phyloP scores from a whole-genome alignment of 805 yeast genomes.

The Kurtzmaniella cleridarum region DNA sequence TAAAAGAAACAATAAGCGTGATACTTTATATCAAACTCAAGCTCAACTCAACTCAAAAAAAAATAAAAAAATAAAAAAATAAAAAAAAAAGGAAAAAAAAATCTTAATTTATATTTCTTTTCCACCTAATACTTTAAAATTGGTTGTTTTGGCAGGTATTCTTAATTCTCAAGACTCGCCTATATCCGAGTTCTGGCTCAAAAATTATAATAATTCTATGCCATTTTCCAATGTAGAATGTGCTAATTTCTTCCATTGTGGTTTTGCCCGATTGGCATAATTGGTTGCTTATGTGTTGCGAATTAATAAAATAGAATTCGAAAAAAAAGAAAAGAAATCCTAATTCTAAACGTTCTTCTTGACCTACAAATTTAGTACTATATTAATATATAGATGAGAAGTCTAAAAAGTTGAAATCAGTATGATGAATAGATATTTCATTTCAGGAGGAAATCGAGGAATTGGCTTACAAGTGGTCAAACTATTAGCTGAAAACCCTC shows the following conservation, averaged over 20 bases:
- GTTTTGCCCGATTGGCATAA: background rate
- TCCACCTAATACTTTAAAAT: no score
- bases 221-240: background rate
- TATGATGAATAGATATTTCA: conserved; percentile 17
- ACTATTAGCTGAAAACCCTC: conserved; percentile 13
- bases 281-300: background rate
- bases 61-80: no score
- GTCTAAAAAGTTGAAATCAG: background rate
- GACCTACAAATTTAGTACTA: no score
- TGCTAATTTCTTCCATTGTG: background rate
- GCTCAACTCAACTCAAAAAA: no score
- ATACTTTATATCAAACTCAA: background rate
- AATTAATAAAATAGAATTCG: background rate
- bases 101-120: no score
- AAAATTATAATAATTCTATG: no score
- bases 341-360: no score
- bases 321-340: background rate
- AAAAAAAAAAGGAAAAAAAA: no score
- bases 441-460: conserved; percentile 41
- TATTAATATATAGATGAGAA: no score
- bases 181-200: no score
- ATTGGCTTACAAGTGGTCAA: conserved; percentile 30
- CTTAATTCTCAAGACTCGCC: no score
- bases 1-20: background rate
- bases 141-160: no score